Base-by-base conservation (phyloP, 2,329 filamentous ascomycete species). In the Cadophora luteo-olivacea region DNA sequence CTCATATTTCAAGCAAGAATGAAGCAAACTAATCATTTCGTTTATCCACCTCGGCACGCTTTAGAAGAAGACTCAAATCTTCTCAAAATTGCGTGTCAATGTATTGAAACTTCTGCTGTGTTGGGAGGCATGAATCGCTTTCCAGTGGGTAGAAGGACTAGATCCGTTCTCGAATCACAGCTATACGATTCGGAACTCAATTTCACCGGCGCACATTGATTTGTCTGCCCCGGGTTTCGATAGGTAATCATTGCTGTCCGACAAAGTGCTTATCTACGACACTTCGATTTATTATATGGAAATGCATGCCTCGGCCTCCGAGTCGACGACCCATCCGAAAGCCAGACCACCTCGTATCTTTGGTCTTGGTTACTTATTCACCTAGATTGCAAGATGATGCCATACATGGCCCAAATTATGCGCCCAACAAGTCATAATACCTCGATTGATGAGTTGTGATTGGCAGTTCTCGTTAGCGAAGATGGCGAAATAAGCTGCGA, bases 401-500 rank as follows among this genome's bases (percentile, higher is more conserved):
- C 41, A 14, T 41, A 19, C 9, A 22, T 22, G 19, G 33, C 11
- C 11, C 24, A 4, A 58, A 38, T 24, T 6, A 36, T 36, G 7
- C 6, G 29, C 54, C 14, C 32, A 16, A 6, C 24, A 38, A 58
- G 38, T 25, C 61, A n/a, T 24, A 7, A 8, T 29, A 7, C 61
- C 32, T 3, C 48, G n/a, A 22, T 25, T n/a, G 29, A 19, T 38
- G 32, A 25, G 19, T 22, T 41, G 8, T 41, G 16, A 58, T 58
- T 58, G 55, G 55, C 33, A 7, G 33, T 38, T 38, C 29, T 24
- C n/a, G 7, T 22, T 58, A 58, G 55, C 55, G 55, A 45, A 41
- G 61, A 66, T 66, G 65, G 58, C 58, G 65, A 66, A 52, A 66
- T 66, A 66, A 66, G 60, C 57, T 52, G 48, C 65, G n/a, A 45